Base-by-base conservation (phyloP, 1,284 basidiomycete genomes). In the Leccinum fuscescens region DNA sequence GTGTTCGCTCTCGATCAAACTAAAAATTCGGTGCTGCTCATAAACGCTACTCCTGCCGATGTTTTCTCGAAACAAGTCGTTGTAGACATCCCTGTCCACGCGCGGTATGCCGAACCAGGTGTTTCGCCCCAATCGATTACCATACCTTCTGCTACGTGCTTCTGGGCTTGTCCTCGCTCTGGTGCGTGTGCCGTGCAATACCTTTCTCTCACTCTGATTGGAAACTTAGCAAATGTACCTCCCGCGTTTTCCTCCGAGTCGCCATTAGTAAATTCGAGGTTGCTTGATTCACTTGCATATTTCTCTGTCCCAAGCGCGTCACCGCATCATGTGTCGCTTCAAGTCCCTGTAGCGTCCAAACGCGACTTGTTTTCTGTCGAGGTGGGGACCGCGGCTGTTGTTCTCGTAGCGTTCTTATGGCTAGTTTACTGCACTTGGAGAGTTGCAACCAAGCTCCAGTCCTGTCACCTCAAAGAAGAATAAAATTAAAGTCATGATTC, bases 361-460 rank as follows among this genome's bases (percentile, higher is more conserved):
- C 55, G 27, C 12, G 71, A 73, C 52, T 35, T 65, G 53, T 55
- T 65, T 52, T 22, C 24, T 35, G 74, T 73, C 48, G 71, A 73
- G 56, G 54, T 57, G 33, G 74, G 72, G 46, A 73, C 74, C 9
- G 37, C 57, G 14, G 15, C 17, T 11, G 58, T 69, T 33, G 53
- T 73, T 29, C 46, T 72, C 17, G 8, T 61, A 5, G 65, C 72
- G 4, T 76, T 74, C 49, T 35, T 73, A 8, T 76, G 68, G 66
- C 54, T 73, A 54, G 56, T 57, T 17, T 56, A 65, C 51, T 58
- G 62, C 24, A 66, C 66, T 29, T 72, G 66, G 61, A 59, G 55
- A 54, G 60, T 56, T 29, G 72, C 72, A 14, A 51, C 8, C 6
- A 15, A 44, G 9, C 56, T 72, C 4, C 62, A 64, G 42, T 61